These are phyloP conservation scores for Syzygium grande DNA, from an alignment of 345 rosid species.

Conservation along the genomic window DNA sequence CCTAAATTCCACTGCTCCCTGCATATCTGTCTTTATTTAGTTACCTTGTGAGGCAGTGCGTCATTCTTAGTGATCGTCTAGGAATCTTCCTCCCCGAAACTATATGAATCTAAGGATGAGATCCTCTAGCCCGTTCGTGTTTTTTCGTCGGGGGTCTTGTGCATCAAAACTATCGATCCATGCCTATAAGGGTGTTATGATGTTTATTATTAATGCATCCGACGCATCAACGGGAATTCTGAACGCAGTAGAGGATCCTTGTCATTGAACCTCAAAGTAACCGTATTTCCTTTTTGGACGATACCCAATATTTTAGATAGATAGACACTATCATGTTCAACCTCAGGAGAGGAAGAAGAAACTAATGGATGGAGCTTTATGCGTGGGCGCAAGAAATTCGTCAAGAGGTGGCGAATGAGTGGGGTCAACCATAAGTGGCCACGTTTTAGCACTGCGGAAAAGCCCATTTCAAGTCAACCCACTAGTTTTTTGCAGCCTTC, in stretches of 20 bases:
- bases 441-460: background rate
- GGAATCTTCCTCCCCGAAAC: background rate
- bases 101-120: background rate
- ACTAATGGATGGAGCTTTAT: background rate
- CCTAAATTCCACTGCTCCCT: background rate
- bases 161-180: background rate
- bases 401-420: background rate
- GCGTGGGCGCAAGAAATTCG: background rate
- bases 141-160: background rate
- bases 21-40: background rate
- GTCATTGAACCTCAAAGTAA: background rate
- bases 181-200: background rate
- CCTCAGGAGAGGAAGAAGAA: background rate
- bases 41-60: background rate
- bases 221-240: background rate
- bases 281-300: background rate
- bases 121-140: background rate
- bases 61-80: background rate
- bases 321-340: background rate
- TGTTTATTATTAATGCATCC: background rate
- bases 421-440: background rate
- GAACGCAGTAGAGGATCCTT: background rate
- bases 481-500: background rate
- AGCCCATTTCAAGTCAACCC: background rate
- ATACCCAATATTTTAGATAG: background rate